Base-by-base conservation (phyloP, 352 stramenopile genomes). In the Pythium rhizo-oryzae region DNA sequence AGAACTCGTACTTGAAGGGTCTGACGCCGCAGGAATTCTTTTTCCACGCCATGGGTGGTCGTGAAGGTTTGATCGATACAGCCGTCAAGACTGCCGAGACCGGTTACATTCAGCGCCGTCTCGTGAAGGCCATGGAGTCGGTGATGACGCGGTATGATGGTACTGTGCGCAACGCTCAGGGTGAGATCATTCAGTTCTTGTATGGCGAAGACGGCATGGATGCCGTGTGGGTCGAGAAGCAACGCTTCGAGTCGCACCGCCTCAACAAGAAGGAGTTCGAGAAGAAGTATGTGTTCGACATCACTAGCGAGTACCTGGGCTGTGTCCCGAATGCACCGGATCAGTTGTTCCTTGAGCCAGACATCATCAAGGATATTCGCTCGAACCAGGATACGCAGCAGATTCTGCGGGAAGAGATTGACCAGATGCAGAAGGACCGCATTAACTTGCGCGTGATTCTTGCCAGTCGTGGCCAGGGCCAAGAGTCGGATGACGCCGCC, bases 121-220 rank as follows among this genome's bases (percentile, higher is more conserved):
- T 99, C n/a, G 97, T 99, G 18, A 99, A 99, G 82, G 97, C 97
- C 24, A 99, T 99, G 93, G 98, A 99, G 79, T 99, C 97, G 39
- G 93, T 99, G 18, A 99, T 99, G 93, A 96, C 97, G 23, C 82
- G 97, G 59, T 99, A 99, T 77, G 98, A 99, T 85, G 97, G 97
- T 70, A 99, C 97, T 12, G 89, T 99, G n/a, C 91, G 98, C 72
- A 99, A 98, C 58, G 84, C 84, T 13, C 85, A 94, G 55, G 85
- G 86, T 13, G 85, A 93, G 59, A 96, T 96, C 72, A 90, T 96
- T 53, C 87, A 96, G 67, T 96, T 96, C 58, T 59, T 94, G 62
- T 94, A 94, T 50, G 98, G 98, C 67, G 98, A 99, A 80, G 98
- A 99, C 77, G 98, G 98, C 59, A 99, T 99, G 97, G 98, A 99